These are phyloP conservation scores for Streptanthus diversifolius DNA, from an alignment of 345 rosid genomes.

Conservation along the genomic window DNA sequence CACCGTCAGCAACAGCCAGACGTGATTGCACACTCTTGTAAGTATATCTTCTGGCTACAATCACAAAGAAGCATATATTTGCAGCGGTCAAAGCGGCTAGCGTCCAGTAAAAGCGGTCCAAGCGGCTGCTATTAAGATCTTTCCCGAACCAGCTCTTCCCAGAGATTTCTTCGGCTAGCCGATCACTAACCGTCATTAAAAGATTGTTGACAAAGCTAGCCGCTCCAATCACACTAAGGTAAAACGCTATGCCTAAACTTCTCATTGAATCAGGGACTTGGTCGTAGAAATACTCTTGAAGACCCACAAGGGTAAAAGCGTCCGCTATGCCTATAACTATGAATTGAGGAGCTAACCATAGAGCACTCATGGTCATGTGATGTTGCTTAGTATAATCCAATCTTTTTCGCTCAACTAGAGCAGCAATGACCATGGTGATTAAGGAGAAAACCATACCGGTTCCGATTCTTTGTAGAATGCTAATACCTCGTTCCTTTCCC, in stretches of 20 bases:
- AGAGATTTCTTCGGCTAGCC: slow-evolving; percentile 34
- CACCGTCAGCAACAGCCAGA: slow-evolving; percentile 55
- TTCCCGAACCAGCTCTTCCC: slow-evolving; percentile 76
- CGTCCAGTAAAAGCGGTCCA: slow-evolving; percentile 78
- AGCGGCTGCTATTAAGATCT: slow-evolving; percentile 68
- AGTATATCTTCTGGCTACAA: slow-evolving; percentile 57
- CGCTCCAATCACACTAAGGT: slow-evolving; percentile 56
- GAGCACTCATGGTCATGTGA: slow-evolving; percentile 32
- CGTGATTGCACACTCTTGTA: slow-evolving; percentile 73
- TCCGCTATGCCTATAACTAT: slow-evolving; percentile 49
- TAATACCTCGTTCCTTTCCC: slow-evolving; percentile 48
- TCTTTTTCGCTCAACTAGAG: slow-evolving; percentile 46
- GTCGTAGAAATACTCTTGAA: slow-evolving; percentile 69
- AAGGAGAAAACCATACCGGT: slow-evolving; percentile 45
- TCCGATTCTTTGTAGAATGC: slow-evolving; percentile 48
- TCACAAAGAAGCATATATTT: slow-evolving; percentile 52
- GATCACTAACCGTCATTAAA: slow-evolving; percentile 57
- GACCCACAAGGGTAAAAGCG: slow-evolving; percentile 51
- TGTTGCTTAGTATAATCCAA: slow-evolving; percentile 20
- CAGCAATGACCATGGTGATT: slow-evolving; percentile 42
- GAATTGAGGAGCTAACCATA: slow-evolving; percentile 55
- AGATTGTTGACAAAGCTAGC: slow-evolving; percentile 71
- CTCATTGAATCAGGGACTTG: slow-evolving; percentile 70
- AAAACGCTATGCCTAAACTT: slow-evolving; percentile 57
- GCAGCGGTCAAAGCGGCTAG: slow-evolving; percentile 47